Base-by-base conservation (phyloP, 2,329 filamentous ascomycete genomes). In the Botrytis sinoallii region DNA sequence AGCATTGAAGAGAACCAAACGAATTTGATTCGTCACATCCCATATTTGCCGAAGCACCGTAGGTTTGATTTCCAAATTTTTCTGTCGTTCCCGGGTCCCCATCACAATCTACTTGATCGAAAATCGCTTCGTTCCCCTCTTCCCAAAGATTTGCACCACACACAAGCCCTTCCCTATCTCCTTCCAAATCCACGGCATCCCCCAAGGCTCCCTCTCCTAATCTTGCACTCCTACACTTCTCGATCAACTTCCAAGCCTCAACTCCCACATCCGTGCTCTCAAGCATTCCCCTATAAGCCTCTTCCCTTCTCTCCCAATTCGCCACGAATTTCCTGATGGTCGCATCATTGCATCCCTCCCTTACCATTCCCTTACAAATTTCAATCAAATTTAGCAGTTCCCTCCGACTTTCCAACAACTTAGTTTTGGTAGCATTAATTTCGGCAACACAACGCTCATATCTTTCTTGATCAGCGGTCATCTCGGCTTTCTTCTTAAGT, bases 401-500 rank as follows among this genome's bases (percentile, higher is more conserved):
- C 25, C n/a, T 29, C 48, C 29, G 46, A 29, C 48, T 29, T 20
- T 29, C 66, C 25, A 18, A 48, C 8, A 68, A 12, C 48, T 68
- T 35, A 3, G 3, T 25, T 16, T 57, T 68, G 9, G 48, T 57
- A 25, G 35, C 48, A 10, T 52, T n/a, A 1, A 68, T 29, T 38
- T 57, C 35, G 8, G 9, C 16, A 10, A 40, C 35, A 22, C 55
- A 68, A 35, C 6, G 38, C 12, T 68, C 25, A 4, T 55, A 68
- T 22, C 25, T 55, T 10, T 48, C 66, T 9, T 68, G 48, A 57
- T 68, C 66, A 9, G 32, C 25, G 10, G 5, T 48, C 48, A 68
- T 57, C 25, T 68, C 66, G 10, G 48, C 66, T 25, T 68, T 68
- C 29, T 68, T 68, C 48, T 68, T 68, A 20, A 68, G 52, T n/a